Evolutionary conservation across 2,329 filamentous ascomycete genomes (phyloP), one percentile per base, ranked within the genome.

Genomic region (Epichloe uncinata): DNA sequence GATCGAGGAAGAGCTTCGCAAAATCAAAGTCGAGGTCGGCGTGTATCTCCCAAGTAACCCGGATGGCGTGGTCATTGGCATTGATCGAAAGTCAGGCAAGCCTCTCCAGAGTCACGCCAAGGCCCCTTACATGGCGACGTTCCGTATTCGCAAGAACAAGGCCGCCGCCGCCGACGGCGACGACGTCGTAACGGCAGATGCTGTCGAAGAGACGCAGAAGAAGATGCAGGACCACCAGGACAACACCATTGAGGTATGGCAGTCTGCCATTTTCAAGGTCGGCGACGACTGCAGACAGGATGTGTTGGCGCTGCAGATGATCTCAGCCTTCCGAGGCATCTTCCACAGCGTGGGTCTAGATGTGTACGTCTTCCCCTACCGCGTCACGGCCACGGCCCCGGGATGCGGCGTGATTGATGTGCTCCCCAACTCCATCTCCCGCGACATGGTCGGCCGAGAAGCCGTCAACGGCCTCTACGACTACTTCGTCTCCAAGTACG

Each of bases 261-360:
- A 98, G 66, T 95, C 89, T 2, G 93, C 91, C 50, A 99, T 99
- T 62, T 99, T 99, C 81, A 99, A 99, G 66, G 94, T 99, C 45
- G 93, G 93, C 54, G 93, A 99, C 64, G 93, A 99, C 66, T 97
- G 93, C 64, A 85, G 93, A 47, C 93, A 99, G 69, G 94, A 99
- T 60, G 86, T 99, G 48, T 75, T 99, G 53, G 93, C 93, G 2
- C 73, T 99, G 54, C 93, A 98, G 67, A 94, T 99, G 85, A 96
- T 99, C 64, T 84, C 93, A 0, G 89, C 90, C 1, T 99, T 98
- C 74, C 84, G 93, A 22, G 90, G 90, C 55, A 98, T 99, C 60
- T 98, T 97, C 75, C 86, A 95, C 65, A 85, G 81, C 56, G 87
- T 97, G 40, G 94, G 94, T 0, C 78, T 99, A 9, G 93, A 98